These are phyloP conservation scores for Penicillium waksmanii DNA, from an alignment of 495 filamentous ascomycete species.

Conservation along the genomic window DNA sequence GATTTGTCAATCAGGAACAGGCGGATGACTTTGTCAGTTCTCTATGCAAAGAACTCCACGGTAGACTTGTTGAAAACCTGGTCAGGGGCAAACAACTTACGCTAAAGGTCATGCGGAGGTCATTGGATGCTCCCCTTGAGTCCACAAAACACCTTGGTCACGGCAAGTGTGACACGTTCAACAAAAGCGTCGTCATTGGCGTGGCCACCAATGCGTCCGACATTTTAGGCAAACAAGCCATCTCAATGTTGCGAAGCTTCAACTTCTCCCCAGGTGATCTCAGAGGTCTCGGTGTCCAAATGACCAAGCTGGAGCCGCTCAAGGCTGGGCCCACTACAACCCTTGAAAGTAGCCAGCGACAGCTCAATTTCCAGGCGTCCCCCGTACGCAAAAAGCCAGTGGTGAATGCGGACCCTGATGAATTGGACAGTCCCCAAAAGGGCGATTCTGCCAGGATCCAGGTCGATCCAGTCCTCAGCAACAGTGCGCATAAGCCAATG, in stretches of 20 bases:
- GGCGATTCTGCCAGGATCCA: slow-evolving; percentile 53
- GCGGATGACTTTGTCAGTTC: slow-evolving; percentile 87
- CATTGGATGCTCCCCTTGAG: slow-evolving; percentile 84
- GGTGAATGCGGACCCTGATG: slow-evolving; percentile 50
- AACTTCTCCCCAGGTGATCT: slow-evolving; percentile 88
- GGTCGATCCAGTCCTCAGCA: slow-evolving; percentile 48
- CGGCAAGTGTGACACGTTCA: slow-evolving; percentile 91
- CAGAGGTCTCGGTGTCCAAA: slow-evolving; percentile 84
- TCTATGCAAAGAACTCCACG: slow-evolving; percentile 79
- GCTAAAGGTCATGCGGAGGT: slow-evolving; percentile 88
- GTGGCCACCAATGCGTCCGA: slow-evolving; percentile 76
- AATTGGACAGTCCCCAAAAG: slow-evolving; percentile 71
- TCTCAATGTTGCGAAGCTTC: slow-evolving; percentile 80
- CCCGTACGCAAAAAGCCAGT: slow-evolving; percentile 35
- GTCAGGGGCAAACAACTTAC: slow-evolving; percentile 88
- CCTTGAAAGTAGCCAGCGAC: slow-evolving; percentile 65
- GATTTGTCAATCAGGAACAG: slow-evolving; percentile 86
- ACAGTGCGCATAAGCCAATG: slow-evolving; percentile 64
- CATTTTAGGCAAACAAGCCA: slow-evolving; percentile 73
- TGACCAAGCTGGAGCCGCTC: slow-evolving; percentile 86
- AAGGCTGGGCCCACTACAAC: slow-evolving; percentile 48
- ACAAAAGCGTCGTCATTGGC: slow-evolving; percentile 81
- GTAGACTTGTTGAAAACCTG: slow-evolving; percentile 75
- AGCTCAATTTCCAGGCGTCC: slow-evolving; percentile 59
- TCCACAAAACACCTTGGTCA: slow-evolving; percentile 94